These are phyloP conservation scores for Beta vulgaris DNA, from an alignment of 148 eudicot species.

Conservation along the genomic window DNA sequence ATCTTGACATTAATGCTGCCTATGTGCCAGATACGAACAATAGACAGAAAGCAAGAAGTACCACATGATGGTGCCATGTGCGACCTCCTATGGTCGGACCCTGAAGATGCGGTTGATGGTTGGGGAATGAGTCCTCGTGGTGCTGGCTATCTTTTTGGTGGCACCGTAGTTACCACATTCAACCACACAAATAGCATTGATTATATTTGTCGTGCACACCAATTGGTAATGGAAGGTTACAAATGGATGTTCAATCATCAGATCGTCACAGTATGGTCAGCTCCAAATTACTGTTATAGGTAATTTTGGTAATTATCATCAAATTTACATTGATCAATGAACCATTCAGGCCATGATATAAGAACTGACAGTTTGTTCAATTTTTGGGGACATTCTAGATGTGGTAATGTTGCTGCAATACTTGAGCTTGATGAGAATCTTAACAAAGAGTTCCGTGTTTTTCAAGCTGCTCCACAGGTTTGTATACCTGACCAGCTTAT, in stretches of 20 bases:
- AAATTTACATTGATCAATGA: background rate
- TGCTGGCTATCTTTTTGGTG: slow-evolving; percentile 87
- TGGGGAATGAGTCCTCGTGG: slow-evolving; percentile 99
- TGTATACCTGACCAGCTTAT: slow-evolving; percentile 17
- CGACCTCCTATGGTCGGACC: slow-evolving; percentile 97
- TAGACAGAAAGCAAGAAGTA: slow-evolving; percentile 94
- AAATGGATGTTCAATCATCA: slow-evolving; percentile 91
- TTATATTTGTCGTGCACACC: slow-evolving; percentile 93
- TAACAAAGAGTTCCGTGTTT: slow-evolving; percentile 67
- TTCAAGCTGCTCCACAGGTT: slow-evolving; percentile 98
- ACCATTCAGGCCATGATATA: background rate
- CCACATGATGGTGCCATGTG: slow-evolving; percentile 98
- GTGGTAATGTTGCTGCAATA: slow-evolving; percentile 97
- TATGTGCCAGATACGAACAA: slow-evolving; percentile 66
- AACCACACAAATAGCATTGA: slow-evolving; percentile 78
- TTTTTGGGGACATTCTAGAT: slow-evolving; percentile 45
- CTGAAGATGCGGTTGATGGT: slow-evolving; percentile 79
- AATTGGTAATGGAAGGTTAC: slow-evolving; percentile 93
- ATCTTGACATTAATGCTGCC: background rate
- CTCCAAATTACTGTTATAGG: slow-evolving; percentile 96
- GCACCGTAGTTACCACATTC: slow-evolving; percentile 60
- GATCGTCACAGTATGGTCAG: slow-evolving; percentile 98
- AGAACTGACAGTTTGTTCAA: background rate
- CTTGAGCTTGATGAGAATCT: slow-evolving; percentile 95
- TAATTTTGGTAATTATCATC: slow-evolving; percentile 15